phyloP scores from a whole-genome alignment of 768 basidiomycete species.

The Coprinopsis marcescibilis region DNA sequence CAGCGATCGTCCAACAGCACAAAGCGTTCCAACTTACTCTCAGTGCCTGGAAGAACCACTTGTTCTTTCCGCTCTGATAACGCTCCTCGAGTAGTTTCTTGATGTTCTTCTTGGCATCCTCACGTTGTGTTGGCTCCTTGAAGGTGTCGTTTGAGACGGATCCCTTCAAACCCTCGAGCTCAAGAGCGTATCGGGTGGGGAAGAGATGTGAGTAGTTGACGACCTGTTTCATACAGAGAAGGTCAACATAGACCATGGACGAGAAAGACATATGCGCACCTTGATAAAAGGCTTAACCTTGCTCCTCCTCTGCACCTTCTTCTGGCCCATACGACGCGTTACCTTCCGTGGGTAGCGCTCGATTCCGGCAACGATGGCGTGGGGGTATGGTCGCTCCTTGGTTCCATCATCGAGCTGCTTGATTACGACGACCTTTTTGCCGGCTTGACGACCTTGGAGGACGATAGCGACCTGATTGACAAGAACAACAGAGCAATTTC shows the following conservation, averaged over 20 bases:
- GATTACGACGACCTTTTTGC: slow-evolving; percentile 98
- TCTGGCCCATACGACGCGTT: slow-evolving; percentile 94
- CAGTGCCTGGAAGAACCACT: slow-evolving; percentile 92
- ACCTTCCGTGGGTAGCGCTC: slow-evolving; percentile 99
- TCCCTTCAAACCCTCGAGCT: slow-evolving; percentile 92
- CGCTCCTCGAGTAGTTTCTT: slow-evolving; percentile 97
- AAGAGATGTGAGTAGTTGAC: slow-evolving; percentile 99
- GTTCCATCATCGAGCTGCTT: slow-evolving; percentile 96
- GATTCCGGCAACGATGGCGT: slow-evolving; percentile 97
- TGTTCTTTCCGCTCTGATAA: slow-evolving; percentile 91
- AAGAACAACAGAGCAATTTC: background rate
- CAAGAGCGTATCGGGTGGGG: slow-evolving; percentile 98
- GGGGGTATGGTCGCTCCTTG: slow-evolving; percentile 94
- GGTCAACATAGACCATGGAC: background rate
- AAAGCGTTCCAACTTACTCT: slow-evolving; percentile 44
- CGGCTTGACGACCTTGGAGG: slow-evolving; percentile 98
- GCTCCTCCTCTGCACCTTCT: slow-evolving; percentile 86
- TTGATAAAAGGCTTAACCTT: slow-evolving; percentile 99
- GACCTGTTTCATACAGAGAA: slow-evolving; percentile 39
- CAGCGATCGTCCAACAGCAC: background rate
- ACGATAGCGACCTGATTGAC: slow-evolving; percentile 79
- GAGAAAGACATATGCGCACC: slow-evolving; percentile 38
- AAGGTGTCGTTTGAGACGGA: slow-evolving; percentile 82
- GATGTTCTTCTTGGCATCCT: slow-evolving; percentile 91
- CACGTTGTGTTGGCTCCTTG: slow-evolving; percentile 95